phyloP scores from a whole-genome alignment of 176 grass and related monocot genomes.

The Thalia dealbata region DNA sequence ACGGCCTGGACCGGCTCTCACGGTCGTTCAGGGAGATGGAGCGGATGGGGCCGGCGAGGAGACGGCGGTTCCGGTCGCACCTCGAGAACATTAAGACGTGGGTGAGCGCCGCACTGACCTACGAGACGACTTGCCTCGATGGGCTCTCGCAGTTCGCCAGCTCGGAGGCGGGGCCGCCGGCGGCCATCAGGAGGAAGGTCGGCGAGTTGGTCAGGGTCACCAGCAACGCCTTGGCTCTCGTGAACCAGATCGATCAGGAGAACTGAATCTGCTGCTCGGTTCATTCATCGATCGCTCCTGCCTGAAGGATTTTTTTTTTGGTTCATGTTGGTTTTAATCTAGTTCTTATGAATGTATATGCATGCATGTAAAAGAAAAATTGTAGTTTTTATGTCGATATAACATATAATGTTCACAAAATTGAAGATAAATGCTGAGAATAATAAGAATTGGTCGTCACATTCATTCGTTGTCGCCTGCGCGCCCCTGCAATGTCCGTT shows the following conservation, averaged over 20 bases:
- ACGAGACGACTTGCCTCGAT: slow-evolving; percentile 65
- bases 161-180: neutral
- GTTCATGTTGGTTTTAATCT: no score
- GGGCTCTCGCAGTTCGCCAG: slow-evolving; percentile 20
- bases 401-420: no score
- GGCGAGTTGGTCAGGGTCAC: slow-evolving; percentile 32
- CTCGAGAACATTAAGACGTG: slow-evolving; percentile 74
- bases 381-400: no score
- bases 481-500: no score
- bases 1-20: slow-evolving; percentile 45
- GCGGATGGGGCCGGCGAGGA: slow-evolving; percentile 37
- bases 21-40: slow-evolving; percentile 47
- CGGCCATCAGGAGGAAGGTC: slow-evolving; percentile 28
- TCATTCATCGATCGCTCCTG: no score
- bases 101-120: slow-evolving; percentile 67
- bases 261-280: no score
- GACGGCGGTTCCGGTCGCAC: slow-evolving; percentile 36
- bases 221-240: slow-evolving; percentile 64
- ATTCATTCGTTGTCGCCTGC: no score
- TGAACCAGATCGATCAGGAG: slow-evolving; percentile 35
- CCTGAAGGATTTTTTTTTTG: no score
- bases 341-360: no score
- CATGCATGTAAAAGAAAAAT: no score
- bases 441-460: no score
- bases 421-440: no score